Base-by-base conservation (phyloP, 129 eudicot genomes). In the Arctium minus region DNA sequence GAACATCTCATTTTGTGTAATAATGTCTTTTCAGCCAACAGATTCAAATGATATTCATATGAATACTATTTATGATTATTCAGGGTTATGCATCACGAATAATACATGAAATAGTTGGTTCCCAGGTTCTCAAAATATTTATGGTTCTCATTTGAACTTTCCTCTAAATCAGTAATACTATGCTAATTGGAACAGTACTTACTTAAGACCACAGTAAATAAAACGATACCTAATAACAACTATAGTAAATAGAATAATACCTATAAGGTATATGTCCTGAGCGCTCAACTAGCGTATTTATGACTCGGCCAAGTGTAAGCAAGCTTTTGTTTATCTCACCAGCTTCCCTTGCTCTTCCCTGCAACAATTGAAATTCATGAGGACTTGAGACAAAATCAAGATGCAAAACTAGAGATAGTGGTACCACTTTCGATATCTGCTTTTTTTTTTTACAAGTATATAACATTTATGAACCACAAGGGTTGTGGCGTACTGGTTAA, bases 341-440 rank as follows among this genome's bases (percentile, higher is more conserved):
- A 22, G 98, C 98, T 91, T 93, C 96, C 82, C 98, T 88, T 67
- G 98, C 98, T 83, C 98, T 86, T n/a, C 96, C 94, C 98, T 93
- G 86, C 78, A 84, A 87, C n/a, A 80, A 77, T 32, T 29, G 8
- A 76, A 39, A 60, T 9, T 62, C 80, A 76, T 8, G 29, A 22
- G 30, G 15, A 48, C 68, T 72, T 72, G 27, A 72, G 30, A 72
- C 1, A 37, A 44, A 12, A 6, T 46, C 37, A 10, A 42, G 67
- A 42, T 29, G 37, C 18, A 77, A 62, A 70, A n/a, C 42, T 38
- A 27, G 62, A 42, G 64, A 72, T n/a, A 38, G 33, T 17, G 22
- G 53, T 73, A 46, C 50, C 36, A 73, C 15, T 13, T 17, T 3
- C 12, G 50, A n/a, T 29, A 8, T 77, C 81, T 27, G 32, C 18